Evolutionary conservation across 371 early-diverging fungal genomes (phyloP), one percentile per base, ranked within the genome.

Genomic region (Syncephalis plumigaleata): DNA sequence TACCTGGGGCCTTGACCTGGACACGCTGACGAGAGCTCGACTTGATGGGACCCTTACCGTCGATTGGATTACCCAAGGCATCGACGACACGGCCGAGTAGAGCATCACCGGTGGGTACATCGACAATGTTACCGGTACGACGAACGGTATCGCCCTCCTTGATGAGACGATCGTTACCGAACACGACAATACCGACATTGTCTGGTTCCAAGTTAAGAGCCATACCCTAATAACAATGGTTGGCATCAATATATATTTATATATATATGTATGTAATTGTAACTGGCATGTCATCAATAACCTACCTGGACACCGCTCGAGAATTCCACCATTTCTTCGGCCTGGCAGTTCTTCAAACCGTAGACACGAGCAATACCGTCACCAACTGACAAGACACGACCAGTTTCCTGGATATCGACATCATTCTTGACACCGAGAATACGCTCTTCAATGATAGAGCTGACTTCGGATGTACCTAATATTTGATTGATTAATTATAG

Each of bases 301-400:
- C 31, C 9, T 36, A 81, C 87, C 83, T 86, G 88, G 52, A 95
- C 71, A 65, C 95, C 95, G 63, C 83, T 82, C 60, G 90, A 87
- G 79, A 95, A 95, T 61, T 95, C 93, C 63, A 93, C 94, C 92
- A 95, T 92, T 75, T 95, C 95, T 72, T 95, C 95, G 63, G 95
- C 93, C 74, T 95, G 92, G 61, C 79, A 78, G 71, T 95, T 95
- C 77, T 86, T 87, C 65, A 95, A 75, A 53, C 95, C 95, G 52
- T 91, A 92, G 56, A 95, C 91, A 81, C 93, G 91, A 55, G 94
- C 95, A 72, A 95, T 93, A 90, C 95, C 95, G 72, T 93, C 94
- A 79, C 94, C 93, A 60, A 94, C 88, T 62, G 91, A 90, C 65
- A 94, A 71, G 52, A 94, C 94, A 60, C 93, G 85, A 51, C 94